Base-by-base conservation (phyloP, 148 eudicot species). In the Amaranthus palmeri region DNA sequence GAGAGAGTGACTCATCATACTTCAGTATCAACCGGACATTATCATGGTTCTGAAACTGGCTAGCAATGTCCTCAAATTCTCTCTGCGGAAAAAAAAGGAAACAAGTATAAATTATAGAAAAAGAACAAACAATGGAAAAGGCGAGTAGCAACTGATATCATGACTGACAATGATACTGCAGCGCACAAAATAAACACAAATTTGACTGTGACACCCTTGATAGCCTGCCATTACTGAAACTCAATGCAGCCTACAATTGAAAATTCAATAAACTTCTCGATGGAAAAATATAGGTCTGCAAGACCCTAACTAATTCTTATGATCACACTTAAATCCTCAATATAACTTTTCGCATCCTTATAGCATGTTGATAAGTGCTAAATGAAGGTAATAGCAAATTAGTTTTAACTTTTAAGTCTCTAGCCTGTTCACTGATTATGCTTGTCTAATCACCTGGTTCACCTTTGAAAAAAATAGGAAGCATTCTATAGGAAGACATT, bases 1-100 rank as follows among this genome's bases (percentile, higher is more conserved):
- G 98, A 70, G 98, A 88, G 68, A 95, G 97, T 54, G 85, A 72
- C 75, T 95, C 98, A 44, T 95, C 98, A 77, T 91, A 95, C 80
- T 89, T 91, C 78, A 95, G 76, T 76, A 91, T 68, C 74, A 95
- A 73, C 58, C 93, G 89, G 71, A 72, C 91, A 73, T 89, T 78
- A 48, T 83, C 85, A 64, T 95, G 88, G 77, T 67, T 83, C 78
- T 84, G 83, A 67, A 95, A 89, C 68, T 84, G 86, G 77, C 77
- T 83, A 40, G 89, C 87, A 79, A 93, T 89, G 64, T 84, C 96
- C 77, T 91, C 98, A 69, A 93, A 93, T 82, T 93, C 97, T 65
- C 82, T 91, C 97, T 93, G 70, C 77, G 79, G 36, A 67, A 74
- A 8, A 72, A 71, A 72, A 64, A 72, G 52, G 53, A 60, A 69